Evolutionary conservation across 1,284 basidiomycete species (phyloP).

Genomic region (Pyrrhoderma noxium): DNA sequence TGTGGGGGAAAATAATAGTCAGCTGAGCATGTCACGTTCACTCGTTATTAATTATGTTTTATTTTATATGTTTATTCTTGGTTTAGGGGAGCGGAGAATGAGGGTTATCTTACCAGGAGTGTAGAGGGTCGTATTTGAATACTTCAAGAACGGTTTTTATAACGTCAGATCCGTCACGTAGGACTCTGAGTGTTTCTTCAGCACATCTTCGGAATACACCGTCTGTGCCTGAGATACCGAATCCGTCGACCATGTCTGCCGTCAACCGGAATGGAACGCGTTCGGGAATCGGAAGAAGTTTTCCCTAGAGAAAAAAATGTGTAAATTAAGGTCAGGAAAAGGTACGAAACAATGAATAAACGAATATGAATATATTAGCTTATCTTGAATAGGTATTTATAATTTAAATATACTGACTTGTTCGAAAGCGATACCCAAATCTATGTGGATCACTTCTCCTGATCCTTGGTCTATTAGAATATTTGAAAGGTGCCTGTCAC

Average conservation of each 20-base stretch:
- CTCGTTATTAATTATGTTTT: no score
- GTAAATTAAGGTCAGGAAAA: background rate
- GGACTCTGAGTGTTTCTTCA: slow-evolving; percentile 88
- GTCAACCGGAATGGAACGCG: slow-evolving; percentile 94
- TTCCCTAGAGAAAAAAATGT: slow-evolving; percentile 50
- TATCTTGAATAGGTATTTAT: no score
- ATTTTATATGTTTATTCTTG: no score
- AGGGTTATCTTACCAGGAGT: slow-evolving; percentile 67
- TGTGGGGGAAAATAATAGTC: slow-evolving; percentile 23
- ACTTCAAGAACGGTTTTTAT: slow-evolving; percentile 95
- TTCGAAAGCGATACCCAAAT: slow-evolving; percentile 95
- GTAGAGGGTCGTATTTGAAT: slow-evolving; percentile 94
- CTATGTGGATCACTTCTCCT: slow-evolving; percentile 92
- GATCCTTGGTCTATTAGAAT: slow-evolving; percentile 81
- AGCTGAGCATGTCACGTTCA: background rate
- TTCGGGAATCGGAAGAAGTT: slow-evolving; percentile 77
- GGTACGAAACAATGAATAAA: background rate
- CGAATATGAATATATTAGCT: no score
- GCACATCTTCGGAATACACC: slow-evolving; percentile 94
- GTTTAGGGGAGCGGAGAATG: no score
- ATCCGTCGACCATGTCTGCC: slow-evolving; percentile 87
- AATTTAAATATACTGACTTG: slow-evolving; percentile 46
- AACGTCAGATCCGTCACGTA: slow-evolving; percentile 78
- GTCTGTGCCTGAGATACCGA: slow-evolving; percentile 85
- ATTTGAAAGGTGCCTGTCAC: slow-evolving; percentile 90